A percentile compares a stretch with the other conserved stretches of the same genome.
Conservation (phyloP, 208 protist genomes). For the Trypanosoma congolense region DNA sequence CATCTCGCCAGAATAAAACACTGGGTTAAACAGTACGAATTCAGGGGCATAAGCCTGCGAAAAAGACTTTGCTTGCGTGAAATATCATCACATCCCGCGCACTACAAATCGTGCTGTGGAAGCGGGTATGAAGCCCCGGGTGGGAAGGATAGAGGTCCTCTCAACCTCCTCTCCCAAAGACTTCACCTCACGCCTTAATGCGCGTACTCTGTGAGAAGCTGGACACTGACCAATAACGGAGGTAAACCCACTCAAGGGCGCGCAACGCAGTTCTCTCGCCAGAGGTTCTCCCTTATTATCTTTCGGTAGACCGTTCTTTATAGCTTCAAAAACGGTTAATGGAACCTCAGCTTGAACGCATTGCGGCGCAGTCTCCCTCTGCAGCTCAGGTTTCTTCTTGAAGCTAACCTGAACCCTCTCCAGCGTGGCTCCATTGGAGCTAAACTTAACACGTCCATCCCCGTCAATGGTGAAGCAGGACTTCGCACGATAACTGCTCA, state of each 20-base stretch:
- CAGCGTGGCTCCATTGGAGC: conserved; percentile 4
- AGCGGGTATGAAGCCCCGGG: conserved; percentile 14
- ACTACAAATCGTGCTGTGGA: background rate
- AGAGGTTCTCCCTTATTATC: conserved; percentile 6
- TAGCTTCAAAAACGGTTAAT: background rate
- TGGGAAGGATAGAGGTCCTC: conserved; percentile 24
- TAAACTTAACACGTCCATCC: conserved; percentile 39
- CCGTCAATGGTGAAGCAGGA: conserved; percentile 61
- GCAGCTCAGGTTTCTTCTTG: background rate
- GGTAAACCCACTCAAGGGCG: background rate
- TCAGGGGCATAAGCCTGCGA: no score
- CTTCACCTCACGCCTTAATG: conserved; percentile 25
- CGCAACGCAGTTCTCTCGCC: conserved; percentile 10
- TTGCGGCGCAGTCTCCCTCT: conserved; percentile 3
- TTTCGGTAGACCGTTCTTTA: conserved; percentile 6
- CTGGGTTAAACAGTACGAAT: no score
- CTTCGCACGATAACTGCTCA: background rate
- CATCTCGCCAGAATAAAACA: no score
- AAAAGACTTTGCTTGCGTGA: no score
- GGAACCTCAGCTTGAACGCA: background rate
- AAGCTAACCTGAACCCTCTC: background rate
- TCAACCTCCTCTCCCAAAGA: conserved; percentile 54
- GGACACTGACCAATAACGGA: conserved; percentile 5
- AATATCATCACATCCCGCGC: no score
- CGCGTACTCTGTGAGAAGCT: conserved; percentile 12